Base-by-base conservation (phyloP, 148 eudicot species). In the Vaccinium myrtillus region DNA sequence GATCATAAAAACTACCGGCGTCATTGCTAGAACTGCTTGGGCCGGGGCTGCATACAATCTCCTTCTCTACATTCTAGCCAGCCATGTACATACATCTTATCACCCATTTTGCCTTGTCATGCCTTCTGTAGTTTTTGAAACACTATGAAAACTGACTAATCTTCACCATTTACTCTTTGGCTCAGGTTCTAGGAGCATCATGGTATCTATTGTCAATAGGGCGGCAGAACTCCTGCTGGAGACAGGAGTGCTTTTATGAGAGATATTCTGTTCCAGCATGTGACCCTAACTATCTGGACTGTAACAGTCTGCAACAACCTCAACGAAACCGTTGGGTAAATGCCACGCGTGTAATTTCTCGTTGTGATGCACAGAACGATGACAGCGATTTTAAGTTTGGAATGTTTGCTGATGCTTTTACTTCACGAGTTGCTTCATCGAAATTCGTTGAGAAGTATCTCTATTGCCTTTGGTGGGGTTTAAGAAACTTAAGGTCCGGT, bases 31-130 rank as follows among this genome's bases (percentile, higher is more conserved):
- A 85, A 97, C 97, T 58, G 98, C 99, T 56, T 97, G 98, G 98
- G 93, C 96, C 0, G 99, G 99, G 65, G 96, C 98, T 50, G 99
- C 95, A 10, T 95, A 97, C 81, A 97, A 97, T 82, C 92, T 97
- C 15, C 88, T 95, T 14, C 94, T 97, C n/a, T 97, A 88, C 88
- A 87, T 97, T 92, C 87, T 97, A 36, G 98, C 99, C 18, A 94
- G 99, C 86, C 99, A 96, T 91, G 99, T 94, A 92, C 93, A 91
- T 36, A 30, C 16, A 87, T 85, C 77, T 21, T 1, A 16, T 6
- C 51, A n/a, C 18, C 15, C 74, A 54, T 78, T 77, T 78, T 78
- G 13, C 7, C 11, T 79, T 15, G 2, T 54, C 25, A 50, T 15
- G 12, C 48, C 13, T 79, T 55, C 61, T 32, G 39, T 32, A 1